Conservation (phyloP, 225 moss, liverwort and hornwort species). For the Ulota crispa region DNA sequence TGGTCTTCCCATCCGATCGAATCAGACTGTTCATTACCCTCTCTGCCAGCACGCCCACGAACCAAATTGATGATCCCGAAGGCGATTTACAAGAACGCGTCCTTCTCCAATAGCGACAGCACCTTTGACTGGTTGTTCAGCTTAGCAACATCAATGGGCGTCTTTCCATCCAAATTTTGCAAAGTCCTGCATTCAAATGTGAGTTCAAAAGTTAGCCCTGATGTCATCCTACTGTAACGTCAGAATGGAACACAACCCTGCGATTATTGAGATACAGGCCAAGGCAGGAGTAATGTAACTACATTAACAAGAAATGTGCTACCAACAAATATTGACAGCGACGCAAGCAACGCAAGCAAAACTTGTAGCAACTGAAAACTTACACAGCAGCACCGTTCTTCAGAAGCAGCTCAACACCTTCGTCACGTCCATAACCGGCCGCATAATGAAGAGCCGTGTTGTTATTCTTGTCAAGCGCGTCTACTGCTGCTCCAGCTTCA, state of each 20-base stretch:
- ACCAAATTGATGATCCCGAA: slow-evolving; percentile 8
- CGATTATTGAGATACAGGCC: background rate
- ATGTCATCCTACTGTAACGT: background rate
- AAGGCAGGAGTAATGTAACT: background rate
- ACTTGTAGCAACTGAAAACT: slow-evolving; percentile 16
- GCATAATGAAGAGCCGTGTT: slow-evolving; percentile 98
- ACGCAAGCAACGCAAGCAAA: background rate
- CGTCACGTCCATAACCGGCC: slow-evolving; percentile 91
- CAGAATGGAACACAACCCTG: background rate
- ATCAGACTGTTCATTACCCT: slow-evolving; percentile 24
- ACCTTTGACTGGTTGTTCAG: slow-evolving; percentile 91
- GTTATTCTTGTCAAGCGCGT: slow-evolving; percentile 94
- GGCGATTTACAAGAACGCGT: slow-evolving; percentile 77
- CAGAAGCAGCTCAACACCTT: slow-evolving; percentile 87
- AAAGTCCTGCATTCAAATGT: slow-evolving; percentile 65
- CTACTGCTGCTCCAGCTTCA: slow-evolving; percentile 85
- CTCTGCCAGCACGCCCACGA: slow-evolving; percentile 7
- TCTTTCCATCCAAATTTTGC: slow-evolving; percentile 95
- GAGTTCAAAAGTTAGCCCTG: background rate
- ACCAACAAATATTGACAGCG: background rate
- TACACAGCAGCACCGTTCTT: slow-evolving; percentile 99
- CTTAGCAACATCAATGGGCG: slow-evolving; percentile 96
- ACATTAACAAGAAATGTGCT: background rate
- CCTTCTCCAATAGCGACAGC: slow-evolving; percentile 93
- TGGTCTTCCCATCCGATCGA: slow-evolving; percentile 28